Base-by-base conservation (phyloP, 2,329 filamentous ascomycete species). In the Microdochium trichocladiopsis region DNA sequence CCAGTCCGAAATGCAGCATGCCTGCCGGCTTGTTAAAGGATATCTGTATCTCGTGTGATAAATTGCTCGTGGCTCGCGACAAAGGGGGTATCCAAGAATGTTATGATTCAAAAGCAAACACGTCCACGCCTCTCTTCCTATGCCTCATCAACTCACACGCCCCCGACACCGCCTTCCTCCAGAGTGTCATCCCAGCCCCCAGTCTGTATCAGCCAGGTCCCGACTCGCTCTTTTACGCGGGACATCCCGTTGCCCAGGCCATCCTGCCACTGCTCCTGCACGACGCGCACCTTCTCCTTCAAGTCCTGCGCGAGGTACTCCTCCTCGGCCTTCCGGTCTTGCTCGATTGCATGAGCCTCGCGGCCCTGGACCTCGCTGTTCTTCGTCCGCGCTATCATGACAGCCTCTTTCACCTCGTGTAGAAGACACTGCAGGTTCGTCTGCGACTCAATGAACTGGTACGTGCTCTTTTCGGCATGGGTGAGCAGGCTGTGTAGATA, bases 401-500 rank as follows among this genome's bases (percentile, higher is more conserved):
- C 83, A 0, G 86, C 86, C 51, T 88, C 89, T 64, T 90, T 90
- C 51, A 96, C 90, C 69, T 96, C 91, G 62, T 96, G 94, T 52
- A 96, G 71, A 36, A 97, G 75, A 63, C 93, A 97, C 23, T 96
- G 77, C 31, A 96, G 75, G 63, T 96, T 96, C 25, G 84, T 93
- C 73, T 97, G 93, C 6, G 85, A 88, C 73, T 97, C 94, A 62
- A 97, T 96, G 70, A 96, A 97, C 67, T 97, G 94, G 63, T 96
- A 95, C 9, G 90, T 93, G 61, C 87, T 92, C 72, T 94, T 95
- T 66, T 95, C 90, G 0, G 91, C 87, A 62, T 97, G 93, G 5
- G 86, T 80, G 9, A 99, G 77, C 23, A 97, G 74, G 48, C 84
- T 87, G 67, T 91, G 94, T 0, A 99, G 78, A 66, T 99, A 97